These are phyloP conservation scores for Monosporascus sp. DNA, from an alignment of 2,329 filamentous ascomycete species.

Conservation along the genomic window DNA sequence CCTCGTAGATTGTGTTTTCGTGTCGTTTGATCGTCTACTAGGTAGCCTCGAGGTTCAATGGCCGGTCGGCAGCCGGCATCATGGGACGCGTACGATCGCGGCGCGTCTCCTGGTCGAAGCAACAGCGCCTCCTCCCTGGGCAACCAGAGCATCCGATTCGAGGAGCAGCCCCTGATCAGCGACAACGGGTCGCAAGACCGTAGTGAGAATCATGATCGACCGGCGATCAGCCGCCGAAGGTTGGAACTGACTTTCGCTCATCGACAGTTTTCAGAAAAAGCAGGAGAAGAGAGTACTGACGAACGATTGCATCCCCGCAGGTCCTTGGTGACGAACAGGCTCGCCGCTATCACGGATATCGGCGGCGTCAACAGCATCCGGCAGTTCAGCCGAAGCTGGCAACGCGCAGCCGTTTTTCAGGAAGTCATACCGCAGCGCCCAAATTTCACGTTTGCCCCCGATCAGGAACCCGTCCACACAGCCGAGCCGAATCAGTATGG, in stretches of 20 bases:
- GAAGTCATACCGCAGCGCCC: slow-evolving; percentile 79
- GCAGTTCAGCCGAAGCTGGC: slow-evolving; percentile 89
- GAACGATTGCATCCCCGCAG: slow-evolving; percentile 31
- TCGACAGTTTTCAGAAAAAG: neutral
- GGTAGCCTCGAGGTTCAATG: slow-evolving; percentile 13
- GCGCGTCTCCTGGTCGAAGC: slow-evolving; percentile 32
- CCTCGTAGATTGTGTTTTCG: no score
- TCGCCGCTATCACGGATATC: slow-evolving; percentile 60
- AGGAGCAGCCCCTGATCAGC: slow-evolving; percentile 42
- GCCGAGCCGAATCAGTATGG: slow-evolving; percentile 35
- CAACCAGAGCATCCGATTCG: slow-evolving; percentile 36
- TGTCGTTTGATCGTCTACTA: neutral
- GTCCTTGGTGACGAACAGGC: slow-evolving; percentile 53
- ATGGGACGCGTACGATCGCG: slow-evolving; percentile 43
- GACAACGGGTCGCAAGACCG: slow-evolving; percentile 25
- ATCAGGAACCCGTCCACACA: slow-evolving; percentile 41
- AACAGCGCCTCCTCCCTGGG: slow-evolving; percentile 36
- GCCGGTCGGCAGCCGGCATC: slow-evolving; percentile 22
- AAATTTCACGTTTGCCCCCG: slow-evolving; percentile 63
- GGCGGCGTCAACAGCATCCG: slow-evolving; percentile 92
- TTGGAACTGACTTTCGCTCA: slow-evolving; percentile 18
- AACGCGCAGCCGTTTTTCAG: slow-evolving; percentile 80
- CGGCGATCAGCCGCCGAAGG: slow-evolving; percentile 31
- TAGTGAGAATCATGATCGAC: slow-evolving; percentile 27
- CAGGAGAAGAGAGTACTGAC: neutral